A percentile compares a stretch with the other conserved stretches of the same genome.
Evolutionary conservation across 2,329 filamentous ascomycete genomes (phyloP).

Genomic region (Neurospora crassa): DNA sequence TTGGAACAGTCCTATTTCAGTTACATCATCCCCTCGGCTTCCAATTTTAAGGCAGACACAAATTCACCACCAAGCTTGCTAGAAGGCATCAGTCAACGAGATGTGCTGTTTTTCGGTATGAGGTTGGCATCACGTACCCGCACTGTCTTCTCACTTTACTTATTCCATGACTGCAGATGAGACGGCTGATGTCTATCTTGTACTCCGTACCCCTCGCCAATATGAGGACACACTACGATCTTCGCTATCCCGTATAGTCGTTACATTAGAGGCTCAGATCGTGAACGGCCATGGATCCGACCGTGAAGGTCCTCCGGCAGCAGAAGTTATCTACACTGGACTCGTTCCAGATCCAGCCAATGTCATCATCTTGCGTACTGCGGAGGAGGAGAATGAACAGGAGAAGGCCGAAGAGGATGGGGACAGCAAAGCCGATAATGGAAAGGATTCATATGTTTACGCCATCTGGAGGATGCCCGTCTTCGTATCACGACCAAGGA

Average conservation of each 20-base stretch:
- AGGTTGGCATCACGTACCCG: constrained; percentile 19
- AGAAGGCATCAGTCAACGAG: constrained; percentile 46
- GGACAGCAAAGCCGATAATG: constrained; percentile 15
- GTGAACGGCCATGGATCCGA: constrained; percentile 44
- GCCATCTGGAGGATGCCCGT: constrained; percentile 52
- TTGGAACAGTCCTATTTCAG: constrained; percentile 49
- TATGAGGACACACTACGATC: constrained; percentile 47
- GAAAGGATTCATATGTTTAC: constrained; percentile 33
- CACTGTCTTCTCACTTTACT: constrained; percentile 32
- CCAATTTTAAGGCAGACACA: constrained; percentile 43
- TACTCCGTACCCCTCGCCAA: constrained; percentile 54
- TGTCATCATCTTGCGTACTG: constrained; percentile 40
- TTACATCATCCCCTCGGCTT: constrained; percentile 50
- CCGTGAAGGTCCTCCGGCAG: constrained; percentile 35
- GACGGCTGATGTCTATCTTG: constrained; percentile 57
- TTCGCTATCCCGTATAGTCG: constrained; percentile 51
- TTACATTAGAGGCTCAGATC: constrained; percentile 59
- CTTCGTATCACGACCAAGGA: constrained; percentile 48
- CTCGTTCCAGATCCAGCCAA: constrained; percentile 39
- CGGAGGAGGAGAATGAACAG: constrained; percentile 20
- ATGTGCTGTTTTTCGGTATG: constrained; percentile 65
- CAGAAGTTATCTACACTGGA: constrained; percentile 52
- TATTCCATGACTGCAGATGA: constrained; percentile 56
- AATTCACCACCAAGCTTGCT: constrained; percentile 30
- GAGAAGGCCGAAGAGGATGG: constrained; percentile 18